Conservation (phyloP, 2,329 filamentous ascomycete genomes). For the Sordariomycetes sp. region DNA sequence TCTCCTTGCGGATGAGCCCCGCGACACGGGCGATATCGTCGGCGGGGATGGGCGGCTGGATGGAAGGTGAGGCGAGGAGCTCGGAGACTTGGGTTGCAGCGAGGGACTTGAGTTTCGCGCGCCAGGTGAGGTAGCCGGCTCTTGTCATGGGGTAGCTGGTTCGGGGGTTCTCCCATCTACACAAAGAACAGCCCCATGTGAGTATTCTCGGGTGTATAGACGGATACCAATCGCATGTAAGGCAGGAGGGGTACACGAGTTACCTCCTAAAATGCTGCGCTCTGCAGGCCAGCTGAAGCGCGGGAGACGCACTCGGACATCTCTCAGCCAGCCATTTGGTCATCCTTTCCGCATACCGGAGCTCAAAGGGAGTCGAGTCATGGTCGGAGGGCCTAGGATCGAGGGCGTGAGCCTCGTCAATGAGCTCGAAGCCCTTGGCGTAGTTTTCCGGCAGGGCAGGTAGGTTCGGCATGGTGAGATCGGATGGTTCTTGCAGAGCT, state of each 20-base stretch:
- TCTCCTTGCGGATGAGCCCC: constrained; percentile 67
- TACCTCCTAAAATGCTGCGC: constrained; percentile 71
- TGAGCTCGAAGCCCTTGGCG: constrained; percentile 44
- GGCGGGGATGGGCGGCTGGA: constrained; percentile 21
- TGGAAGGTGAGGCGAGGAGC: constrained; percentile 26
- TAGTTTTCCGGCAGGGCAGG: constrained; percentile 23
- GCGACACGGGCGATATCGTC: constrained; percentile 50
- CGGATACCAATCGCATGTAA: background rate
- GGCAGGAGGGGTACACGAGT: background rate
- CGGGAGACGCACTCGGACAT: constrained; percentile 46
- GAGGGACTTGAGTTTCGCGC: constrained; percentile 59
- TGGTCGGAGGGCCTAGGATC: constrained; percentile 18
- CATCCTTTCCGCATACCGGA: constrained; percentile 73
- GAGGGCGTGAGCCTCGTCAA: constrained; percentile 49
- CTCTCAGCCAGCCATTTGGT: constrained; percentile 55
- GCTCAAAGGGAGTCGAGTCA: constrained; percentile 53
- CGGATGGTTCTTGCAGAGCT: background rate
- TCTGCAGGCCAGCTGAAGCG: constrained; percentile 62
- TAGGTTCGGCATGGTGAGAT: background rate
- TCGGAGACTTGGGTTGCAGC: constrained; percentile 38
- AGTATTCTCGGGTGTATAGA: background rate
- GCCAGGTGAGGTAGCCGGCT: constrained; percentile 69
- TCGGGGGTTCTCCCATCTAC: constrained; percentile 67
- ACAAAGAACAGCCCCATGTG: background rate
- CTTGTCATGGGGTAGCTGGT: constrained; percentile 60